Evolutionary conservation across 2,329 filamentous ascomycete species (phyloP).

Genomic region (Tolypocladium tundrense): DNA sequence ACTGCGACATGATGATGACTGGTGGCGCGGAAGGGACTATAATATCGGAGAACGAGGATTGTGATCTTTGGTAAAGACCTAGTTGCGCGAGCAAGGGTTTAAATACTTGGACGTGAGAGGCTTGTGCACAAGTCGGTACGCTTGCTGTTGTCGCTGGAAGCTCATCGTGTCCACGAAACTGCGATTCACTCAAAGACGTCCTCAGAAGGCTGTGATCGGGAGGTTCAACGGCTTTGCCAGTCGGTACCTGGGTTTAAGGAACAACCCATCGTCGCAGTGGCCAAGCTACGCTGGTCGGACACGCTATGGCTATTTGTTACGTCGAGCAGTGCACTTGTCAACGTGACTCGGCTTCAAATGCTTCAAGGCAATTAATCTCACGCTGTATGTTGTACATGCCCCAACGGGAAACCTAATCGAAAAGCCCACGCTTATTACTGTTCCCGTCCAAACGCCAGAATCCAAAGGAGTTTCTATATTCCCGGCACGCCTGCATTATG

Average conservation of each 20-base stretch:
- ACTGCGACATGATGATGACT: background rate
- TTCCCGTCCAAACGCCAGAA: background rate
- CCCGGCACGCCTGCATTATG: background rate
- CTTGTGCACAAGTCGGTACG: background rate
- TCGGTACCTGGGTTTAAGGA: background rate
- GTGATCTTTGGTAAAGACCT: background rate
- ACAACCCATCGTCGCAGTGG: background rate
- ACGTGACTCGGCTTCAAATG: too few relatives aligned
- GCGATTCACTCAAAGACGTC: background rate
- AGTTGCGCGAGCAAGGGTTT: background rate
- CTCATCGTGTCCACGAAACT: too few relatives aligned
- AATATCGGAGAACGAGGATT: background rate
- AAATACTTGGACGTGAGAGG: background rate
- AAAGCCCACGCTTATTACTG: background rate
- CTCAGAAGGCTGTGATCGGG: too few relatives aligned
- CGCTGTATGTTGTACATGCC: background rate
- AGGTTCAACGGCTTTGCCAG: background rate
- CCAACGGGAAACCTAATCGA: background rate
- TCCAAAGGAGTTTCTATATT: background rate
- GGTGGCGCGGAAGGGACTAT: background rate
- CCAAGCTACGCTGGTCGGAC: too few relatives aligned
- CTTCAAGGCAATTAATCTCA: background rate
- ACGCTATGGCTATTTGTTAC: too few relatives aligned
- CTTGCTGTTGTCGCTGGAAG: background rate
- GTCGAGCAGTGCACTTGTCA: too few relatives aligned